These are phyloP conservation scores for Pugionium dolabratum DNA, from an alignment of 345 rosid species.

Conservation along the genomic window DNA sequence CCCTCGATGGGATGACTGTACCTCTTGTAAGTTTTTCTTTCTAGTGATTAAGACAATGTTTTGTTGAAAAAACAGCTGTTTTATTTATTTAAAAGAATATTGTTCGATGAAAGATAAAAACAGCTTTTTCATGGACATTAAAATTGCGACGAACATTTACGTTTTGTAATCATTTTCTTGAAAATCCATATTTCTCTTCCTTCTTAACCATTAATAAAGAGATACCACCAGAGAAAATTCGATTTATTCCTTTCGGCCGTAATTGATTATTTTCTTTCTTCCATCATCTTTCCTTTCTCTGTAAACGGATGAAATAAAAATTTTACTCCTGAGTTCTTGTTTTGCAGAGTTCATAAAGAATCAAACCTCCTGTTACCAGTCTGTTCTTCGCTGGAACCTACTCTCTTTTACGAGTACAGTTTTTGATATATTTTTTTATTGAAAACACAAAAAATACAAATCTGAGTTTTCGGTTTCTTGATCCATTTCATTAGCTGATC, in stretches of 20 bases:
- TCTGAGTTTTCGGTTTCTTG: conserved; percentile 32
- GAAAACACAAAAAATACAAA: conserved; percentile 3
- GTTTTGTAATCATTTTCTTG: conserved; percentile 33
- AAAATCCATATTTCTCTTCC: conserved; percentile 30
- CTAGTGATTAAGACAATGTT: no score
- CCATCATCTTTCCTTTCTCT: conserved; percentile 23
- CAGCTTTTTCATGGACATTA: conserved; percentile 19
- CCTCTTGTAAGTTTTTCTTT: no score
- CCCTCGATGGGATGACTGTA: no score
- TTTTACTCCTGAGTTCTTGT: conserved; percentile 4
- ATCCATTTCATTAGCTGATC: conserved; percentile 28
- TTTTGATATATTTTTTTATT: conserved; percentile 17
- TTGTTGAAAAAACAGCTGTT: no score
- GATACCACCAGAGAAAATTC: conserved; percentile 6
- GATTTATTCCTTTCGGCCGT: conserved; percentile 6
- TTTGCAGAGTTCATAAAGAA: conserved; percentile 28
- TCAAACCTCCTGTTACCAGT: conserved; percentile 30
- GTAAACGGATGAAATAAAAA: background rate
- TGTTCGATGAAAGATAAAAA: background rate
- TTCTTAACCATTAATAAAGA: conserved; percentile 11
- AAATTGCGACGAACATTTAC: conserved; percentile 28
- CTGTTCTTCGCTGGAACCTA: conserved; percentile 37
- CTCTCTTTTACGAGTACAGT: conserved; percentile 25
- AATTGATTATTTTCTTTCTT: conserved; percentile 9
- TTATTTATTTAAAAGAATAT: no score